A percentile compares a stretch with the other conserved stretches of the same genome.
Conservation (phyloP, 2,329 filamentous ascomycete genomes). For the Aspergillus ochraceus region DNA sequence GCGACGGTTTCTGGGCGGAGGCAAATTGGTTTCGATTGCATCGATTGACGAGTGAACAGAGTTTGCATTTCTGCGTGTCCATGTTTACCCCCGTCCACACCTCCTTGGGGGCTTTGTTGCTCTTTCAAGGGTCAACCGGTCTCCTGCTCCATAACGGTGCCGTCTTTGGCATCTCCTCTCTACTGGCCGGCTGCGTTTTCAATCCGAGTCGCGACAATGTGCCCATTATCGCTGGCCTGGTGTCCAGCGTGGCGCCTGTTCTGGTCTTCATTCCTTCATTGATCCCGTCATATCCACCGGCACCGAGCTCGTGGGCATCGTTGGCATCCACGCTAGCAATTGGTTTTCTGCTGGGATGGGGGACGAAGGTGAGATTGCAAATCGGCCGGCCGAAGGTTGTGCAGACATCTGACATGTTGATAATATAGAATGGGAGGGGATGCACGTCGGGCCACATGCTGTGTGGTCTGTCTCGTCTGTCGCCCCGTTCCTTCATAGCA, state of each 20-base stretch:
- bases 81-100: conserved; percentile 58
- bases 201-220: conserved; percentile 43
- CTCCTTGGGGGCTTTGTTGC: conserved; percentile 50
- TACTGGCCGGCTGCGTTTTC: conserved; percentile 44
- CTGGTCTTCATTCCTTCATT: conserved; percentile 46
- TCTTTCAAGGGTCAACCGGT: conserved; percentile 52
- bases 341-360: conserved; percentile 51
- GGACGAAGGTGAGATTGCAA: conserved; percentile 49
- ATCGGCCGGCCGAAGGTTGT: neutral
- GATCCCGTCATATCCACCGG: conserved; percentile 44
- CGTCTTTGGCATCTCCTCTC: conserved; percentile 52
- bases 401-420: neutral
- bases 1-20: neutral
- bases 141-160: conserved; percentile 54
- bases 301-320: conserved; percentile 34
- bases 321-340: conserved; percentile 41
- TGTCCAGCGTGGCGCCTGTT: conserved; percentile 45
- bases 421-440: conserved; percentile 45
- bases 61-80: neutral
- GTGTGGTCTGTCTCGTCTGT: conserved; percentile 52
- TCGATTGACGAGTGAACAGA: neutral
- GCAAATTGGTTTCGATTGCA: neutral
- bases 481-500: conserved; percentile 50
- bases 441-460: conserved; percentile 60
- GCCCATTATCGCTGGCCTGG: conserved; percentile 49